These are phyloP conservation scores for Backusella luteola DNA, from an alignment of 192 early-diverging fungal species.

Conservation along the genomic window DNA sequence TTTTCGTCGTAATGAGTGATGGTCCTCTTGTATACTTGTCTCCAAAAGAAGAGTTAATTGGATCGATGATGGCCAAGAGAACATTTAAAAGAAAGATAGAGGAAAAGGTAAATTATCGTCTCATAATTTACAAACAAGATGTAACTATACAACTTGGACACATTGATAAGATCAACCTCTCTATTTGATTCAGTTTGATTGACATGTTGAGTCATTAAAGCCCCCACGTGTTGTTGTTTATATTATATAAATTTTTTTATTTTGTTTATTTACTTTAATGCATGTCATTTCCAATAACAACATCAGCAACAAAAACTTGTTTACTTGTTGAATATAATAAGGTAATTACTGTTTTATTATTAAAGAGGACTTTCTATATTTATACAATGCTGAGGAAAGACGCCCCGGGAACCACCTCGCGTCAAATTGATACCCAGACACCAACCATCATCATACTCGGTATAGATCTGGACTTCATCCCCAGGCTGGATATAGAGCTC, in stretches of 20 bases:
- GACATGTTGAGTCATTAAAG: background rate
- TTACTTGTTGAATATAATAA: background rate
- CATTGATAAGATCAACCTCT: background rate
- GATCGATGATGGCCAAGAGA: background rate
- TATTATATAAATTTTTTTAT: background rate
- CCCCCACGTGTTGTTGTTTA: background rate
- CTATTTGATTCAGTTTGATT: background rate
- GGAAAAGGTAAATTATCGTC: background rate
- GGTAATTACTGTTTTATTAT: background rate
- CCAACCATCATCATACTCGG: conserved; percentile 62
- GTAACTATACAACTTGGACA: background rate
- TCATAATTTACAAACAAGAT: background rate
- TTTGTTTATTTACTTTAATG: background rate
- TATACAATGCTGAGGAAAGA: conserved; percentile 55
- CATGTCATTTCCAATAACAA: background rate
- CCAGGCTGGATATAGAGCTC: conserved; percentile 55
- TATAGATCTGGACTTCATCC: conserved; percentile 48
- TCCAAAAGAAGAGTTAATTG: background rate
- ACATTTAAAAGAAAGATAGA: background rate
- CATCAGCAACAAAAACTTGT: background rate
- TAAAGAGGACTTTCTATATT: conserved; percentile 17
- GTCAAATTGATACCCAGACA: conserved; percentile 52
- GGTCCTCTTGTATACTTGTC: background rate
- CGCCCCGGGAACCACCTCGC: conserved; percentile 43
- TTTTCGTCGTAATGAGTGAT: background rate